A percentile compares a stretch with the other conserved stretches of the same genome.
phyloP scores from a whole-genome alignment of 345 rosid species.

The Gossypium longicalyx region DNA sequence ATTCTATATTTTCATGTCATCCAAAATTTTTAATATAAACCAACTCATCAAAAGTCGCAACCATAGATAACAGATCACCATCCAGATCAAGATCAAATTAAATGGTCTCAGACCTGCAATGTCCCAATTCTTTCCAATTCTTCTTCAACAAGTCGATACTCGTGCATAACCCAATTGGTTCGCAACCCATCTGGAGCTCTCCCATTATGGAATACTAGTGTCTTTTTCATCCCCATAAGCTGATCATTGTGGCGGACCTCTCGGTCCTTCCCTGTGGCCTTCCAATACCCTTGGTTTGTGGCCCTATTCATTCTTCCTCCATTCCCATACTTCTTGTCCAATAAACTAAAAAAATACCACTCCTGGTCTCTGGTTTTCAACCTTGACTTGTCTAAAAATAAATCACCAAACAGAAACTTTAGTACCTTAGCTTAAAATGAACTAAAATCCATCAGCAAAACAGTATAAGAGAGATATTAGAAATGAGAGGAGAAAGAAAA shows the following conservation, averaged over 20 bases:
- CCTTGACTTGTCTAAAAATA: constrained; percentile 40
- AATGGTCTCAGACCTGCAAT: constrained; percentile 35
- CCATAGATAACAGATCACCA: not conserved
- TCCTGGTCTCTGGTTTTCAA: constrained; percentile 71
- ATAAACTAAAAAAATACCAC: constrained; percentile 70
- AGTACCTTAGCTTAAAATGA: not conserved
- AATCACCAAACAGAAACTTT: not conserved
- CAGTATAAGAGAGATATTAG: not conserved
- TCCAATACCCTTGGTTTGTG: not conserved
- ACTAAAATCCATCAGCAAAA: not conserved
- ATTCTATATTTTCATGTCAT: not conserved
- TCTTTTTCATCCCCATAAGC: constrained; percentile 61
- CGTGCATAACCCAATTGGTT: constrained; percentile 85
- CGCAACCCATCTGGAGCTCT: constrained; percentile 56
- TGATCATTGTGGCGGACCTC: constrained; percentile 32
- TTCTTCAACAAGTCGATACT: constrained; percentile 57
- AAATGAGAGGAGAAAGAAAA: not conserved
- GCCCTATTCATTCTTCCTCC: constrained; percentile 4
- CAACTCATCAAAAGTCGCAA: not conserved
- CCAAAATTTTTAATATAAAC: not conserved
- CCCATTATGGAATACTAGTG: constrained; percentile 58
- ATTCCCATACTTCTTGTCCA: constrained; percentile 72
- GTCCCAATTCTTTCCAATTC: constrained; percentile 43
- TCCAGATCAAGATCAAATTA: not conserved
- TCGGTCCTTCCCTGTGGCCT: constrained; percentile 56